These are phyloP conservation scores for Stemphylium beticola DNA, from an alignment of 2,329 filamentous ascomycete species.

Conservation along the genomic window DNA sequence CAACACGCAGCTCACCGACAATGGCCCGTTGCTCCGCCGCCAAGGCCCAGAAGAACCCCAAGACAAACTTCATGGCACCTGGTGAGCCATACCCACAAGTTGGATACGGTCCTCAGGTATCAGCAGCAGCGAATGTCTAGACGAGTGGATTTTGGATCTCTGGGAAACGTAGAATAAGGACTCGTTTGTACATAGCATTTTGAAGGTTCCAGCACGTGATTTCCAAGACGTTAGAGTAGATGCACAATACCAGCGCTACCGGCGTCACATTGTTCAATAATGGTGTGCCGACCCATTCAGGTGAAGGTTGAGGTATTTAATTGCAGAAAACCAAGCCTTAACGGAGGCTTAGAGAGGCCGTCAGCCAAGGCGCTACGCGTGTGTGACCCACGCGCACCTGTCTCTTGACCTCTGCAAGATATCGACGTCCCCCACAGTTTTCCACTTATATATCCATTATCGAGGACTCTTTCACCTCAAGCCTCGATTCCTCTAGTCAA, in stretches of 20 bases:
- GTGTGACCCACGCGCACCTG: constrained; percentile 7
- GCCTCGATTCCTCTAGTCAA: background rate
- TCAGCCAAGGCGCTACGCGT: constrained; percentile 20
- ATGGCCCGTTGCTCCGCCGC: constrained; percentile 97
- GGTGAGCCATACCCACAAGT: constrained; percentile 53
- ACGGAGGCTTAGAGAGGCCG: constrained; percentile 6
- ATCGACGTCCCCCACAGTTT: background rate
- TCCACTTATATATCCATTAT: background rate
- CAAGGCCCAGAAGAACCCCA: constrained; percentile 68
- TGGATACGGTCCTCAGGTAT: constrained; percentile 46
- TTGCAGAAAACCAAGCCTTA: constrained; percentile 3
- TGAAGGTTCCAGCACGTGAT: constrained; percentile 24
- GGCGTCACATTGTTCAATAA: constrained; percentile 18
- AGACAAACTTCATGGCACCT: constrained; percentile 60
- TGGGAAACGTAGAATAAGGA: constrained; percentile 19
- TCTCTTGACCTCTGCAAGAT: constrained; percentile 5
- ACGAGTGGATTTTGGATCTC: constrained; percentile 11
- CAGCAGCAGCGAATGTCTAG: constrained; percentile 35
- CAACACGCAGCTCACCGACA: constrained; percentile 78
- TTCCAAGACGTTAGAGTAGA: constrained; percentile 28
- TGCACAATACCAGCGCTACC: constrained; percentile 28
- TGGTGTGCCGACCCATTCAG: background rate
- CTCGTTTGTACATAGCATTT: constrained; percentile 41
- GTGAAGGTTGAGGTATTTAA: constrained; percentile 10
- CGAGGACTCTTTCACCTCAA: background rate